Conservation (phyloP, 2,329 filamentous ascomycete species). For the Lecanicillium sp. region DNA sequence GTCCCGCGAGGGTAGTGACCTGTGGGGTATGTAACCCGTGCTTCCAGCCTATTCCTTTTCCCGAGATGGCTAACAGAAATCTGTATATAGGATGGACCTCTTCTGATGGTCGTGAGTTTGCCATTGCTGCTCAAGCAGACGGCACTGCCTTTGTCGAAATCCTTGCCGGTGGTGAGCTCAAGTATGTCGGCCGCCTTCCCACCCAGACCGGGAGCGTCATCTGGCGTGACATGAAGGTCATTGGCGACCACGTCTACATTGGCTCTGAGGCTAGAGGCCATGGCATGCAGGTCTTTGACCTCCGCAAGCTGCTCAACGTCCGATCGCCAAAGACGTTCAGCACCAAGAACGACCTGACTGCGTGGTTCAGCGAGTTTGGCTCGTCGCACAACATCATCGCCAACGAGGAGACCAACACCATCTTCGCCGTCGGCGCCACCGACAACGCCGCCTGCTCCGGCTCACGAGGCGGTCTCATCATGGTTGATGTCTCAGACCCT, state of each 20-base stretch:
- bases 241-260: constrained; percentile 26
- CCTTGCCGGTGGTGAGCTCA: constrained; percentile 29
- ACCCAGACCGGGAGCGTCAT: constrained; percentile 26
- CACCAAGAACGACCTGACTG: constrained; percentile 22
- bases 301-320: constrained; percentile 43
- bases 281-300: constrained; percentile 56
- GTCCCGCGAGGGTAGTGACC: constrained; percentile 25
- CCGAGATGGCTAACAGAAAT: too few species aligned
- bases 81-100: constrained; percentile 14
- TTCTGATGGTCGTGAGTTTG: constrained; percentile 33
- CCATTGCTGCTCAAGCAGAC: constrained; percentile 35
- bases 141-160: constrained; percentile 41
- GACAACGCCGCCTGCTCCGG: constrained; percentile 25
- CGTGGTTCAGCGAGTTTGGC: constrained; percentile 26
- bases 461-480: constrained; percentile 38
- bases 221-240: constrained; percentile 34
- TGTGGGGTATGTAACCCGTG: constrained; percentile 21
- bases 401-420: constrained; percentile 35
- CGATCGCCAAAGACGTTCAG: constrained; percentile 23
- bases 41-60: too few species aligned
- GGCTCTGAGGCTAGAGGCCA: constrained; percentile 38
- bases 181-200: constrained; percentile 36
- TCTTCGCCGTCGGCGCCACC: constrained; percentile 34
- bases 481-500: constrained; percentile 46
- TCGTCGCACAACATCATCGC: constrained; percentile 29